Evolutionary conservation across 345 rosid species (phyloP).

Genomic region (Lepidium africanum): DNA sequence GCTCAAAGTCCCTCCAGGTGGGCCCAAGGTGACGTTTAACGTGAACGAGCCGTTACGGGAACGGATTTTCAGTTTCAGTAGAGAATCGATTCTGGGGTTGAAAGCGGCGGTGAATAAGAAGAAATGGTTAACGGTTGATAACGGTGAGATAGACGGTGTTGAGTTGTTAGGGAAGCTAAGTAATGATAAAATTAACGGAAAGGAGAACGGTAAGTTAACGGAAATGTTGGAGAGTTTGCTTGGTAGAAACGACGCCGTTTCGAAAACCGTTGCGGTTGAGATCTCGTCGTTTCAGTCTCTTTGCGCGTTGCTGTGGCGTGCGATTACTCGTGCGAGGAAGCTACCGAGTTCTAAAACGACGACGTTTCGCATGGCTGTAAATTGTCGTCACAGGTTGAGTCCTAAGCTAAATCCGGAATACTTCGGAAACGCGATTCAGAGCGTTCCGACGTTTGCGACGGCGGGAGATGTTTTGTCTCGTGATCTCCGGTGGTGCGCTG

Average conservation of each 20-base stretch:
- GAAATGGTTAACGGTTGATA: constrained; percentile 1
- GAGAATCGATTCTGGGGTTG: constrained; percentile 53
- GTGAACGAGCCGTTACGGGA: constrained; percentile 63
- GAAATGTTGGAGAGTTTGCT: constrained; percentile 35
- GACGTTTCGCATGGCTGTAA: constrained; percentile 93
- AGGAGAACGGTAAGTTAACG: constrained; percentile 29
- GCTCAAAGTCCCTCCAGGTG: constrained; percentile 58
- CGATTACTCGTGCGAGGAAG: constrained; percentile 83
- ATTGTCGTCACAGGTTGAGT: constrained; percentile 62
- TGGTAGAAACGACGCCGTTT: constrained; percentile 28
- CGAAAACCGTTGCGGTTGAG: constrained; percentile 30
- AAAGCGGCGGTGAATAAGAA: constrained; percentile 51
- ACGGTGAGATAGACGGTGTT: constrained; percentile 32
- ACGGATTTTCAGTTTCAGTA: constrained; percentile 76
- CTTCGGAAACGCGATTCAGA: constrained; percentile 95
- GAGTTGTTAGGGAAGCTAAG: constrained; percentile 64
- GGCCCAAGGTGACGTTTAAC: constrained; percentile 66
- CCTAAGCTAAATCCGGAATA: constrained; percentile 64
- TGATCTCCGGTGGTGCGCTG: constrained; percentile 83
- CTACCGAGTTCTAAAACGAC: constrained; percentile 43
- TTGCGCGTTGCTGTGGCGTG: constrained; percentile 67
- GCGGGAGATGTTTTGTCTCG: constrained; percentile 60
- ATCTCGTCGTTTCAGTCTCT: constrained; percentile 90
- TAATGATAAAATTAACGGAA: constrained; percentile 39
- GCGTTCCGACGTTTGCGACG: constrained; percentile 64